Conservation (phyloP, 495 filamentous ascomycete genomes). For the Lasiosphaeria miniovina region DNA sequence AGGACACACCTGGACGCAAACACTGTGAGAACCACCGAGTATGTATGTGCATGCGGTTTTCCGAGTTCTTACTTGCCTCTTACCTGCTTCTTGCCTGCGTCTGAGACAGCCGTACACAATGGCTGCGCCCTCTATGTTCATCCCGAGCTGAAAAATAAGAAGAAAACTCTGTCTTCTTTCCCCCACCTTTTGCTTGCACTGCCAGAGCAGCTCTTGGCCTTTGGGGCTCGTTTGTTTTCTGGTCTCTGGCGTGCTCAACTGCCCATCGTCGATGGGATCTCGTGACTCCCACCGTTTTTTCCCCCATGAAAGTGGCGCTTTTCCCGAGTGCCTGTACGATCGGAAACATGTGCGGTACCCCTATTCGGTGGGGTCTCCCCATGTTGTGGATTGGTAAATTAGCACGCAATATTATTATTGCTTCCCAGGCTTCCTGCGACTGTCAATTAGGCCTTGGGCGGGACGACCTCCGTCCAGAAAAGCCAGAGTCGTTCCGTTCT, state of each 20-base stretch:
- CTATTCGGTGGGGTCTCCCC: constrained; percentile 11
- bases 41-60: background rate
- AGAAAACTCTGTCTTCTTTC: background rate
- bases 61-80: background rate
- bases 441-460: constrained; percentile 6
- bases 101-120: background rate
- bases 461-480: constrained; percentile 1
- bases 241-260: background rate
- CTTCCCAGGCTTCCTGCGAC: background rate
- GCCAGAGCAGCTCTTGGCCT: background rate
- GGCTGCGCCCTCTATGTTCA: background rate
- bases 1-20: too few species aligned
- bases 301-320: background rate
- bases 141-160: background rate
- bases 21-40: background rate
- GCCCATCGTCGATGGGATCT: background rate
- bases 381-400: constrained; percentile 19
- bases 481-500: constrained; percentile 1
- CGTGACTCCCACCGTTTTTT: background rate
- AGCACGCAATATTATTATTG: constrained; percentile 20
- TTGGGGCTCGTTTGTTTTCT: background rate
- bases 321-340: background rate
- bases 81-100: constrained; percentile 1
- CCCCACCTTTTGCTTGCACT: background rate
- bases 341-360: constrained; percentile 12